Conservation (phyloP, 345 rosid genomes). For the Citrus australasica region DNA sequence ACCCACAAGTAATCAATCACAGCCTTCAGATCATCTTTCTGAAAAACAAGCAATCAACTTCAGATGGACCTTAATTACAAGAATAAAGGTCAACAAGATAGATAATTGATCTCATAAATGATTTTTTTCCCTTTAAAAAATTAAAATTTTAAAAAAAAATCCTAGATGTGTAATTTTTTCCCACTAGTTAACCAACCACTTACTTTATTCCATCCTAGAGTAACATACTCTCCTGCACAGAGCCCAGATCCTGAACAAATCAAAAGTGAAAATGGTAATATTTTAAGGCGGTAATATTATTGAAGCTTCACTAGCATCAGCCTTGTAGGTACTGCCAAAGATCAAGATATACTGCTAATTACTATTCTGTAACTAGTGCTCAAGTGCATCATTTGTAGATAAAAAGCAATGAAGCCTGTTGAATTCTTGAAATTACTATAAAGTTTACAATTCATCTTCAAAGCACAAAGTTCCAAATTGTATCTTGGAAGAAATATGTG, state of each 20-base stretch:
- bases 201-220: conserved; percentile 77
- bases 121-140: not conserved
- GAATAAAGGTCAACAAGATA: too few relatives aligned
- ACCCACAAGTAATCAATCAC: conserved; percentile 77
- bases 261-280: conserved; percentile 83
- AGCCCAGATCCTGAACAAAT: conserved; percentile 89
- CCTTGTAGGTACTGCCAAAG: conserved; percentile 79
- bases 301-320: conserved; percentile 98
- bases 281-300: conserved; percentile 79
- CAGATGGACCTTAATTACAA: conserved; percentile 11
- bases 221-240: conserved; percentile 83
- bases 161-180: not conserved
- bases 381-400: not conserved
- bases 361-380: not conserved
- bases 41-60: conserved; percentile 27
- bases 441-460: not conserved
- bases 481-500: not conserved
- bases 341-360: conserved; percentile 24
- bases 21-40: conserved; percentile 84
- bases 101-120: too few relatives aligned
- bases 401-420: not conserved
- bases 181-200: conserved; percentile 23
- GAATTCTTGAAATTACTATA: not conserved
- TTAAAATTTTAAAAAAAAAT: not conserved
- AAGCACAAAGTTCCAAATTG: not conserved